Evolutionary conservation across 2,329 filamentous ascomycete species (phyloP).

Genomic region (Escovopsis sp.): DNA sequence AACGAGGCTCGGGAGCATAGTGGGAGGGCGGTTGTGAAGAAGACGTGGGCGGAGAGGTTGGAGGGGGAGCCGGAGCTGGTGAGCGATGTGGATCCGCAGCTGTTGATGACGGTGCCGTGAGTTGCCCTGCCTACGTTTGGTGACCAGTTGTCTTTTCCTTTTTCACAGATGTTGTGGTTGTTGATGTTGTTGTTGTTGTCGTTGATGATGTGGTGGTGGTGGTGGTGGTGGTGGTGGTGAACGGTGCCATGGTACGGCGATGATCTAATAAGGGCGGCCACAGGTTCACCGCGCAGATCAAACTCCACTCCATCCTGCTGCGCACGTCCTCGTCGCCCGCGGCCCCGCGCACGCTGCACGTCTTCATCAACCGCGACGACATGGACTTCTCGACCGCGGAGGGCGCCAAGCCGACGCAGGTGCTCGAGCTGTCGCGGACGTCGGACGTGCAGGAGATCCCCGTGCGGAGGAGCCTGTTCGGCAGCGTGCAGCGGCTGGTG

Average conservation of each 20-base stretch:
- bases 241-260: too few relatives aligned
- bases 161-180: too few relatives aligned
- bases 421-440: conserved; percentile 61
- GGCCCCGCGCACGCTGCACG: conserved; percentile 68
- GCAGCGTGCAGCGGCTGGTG: conserved; percentile 63
- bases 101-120: conserved; percentile 84
- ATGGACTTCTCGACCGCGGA: conserved; percentile 70
- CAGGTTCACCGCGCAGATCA: conserved; percentile 87
- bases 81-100: conserved; percentile 81
- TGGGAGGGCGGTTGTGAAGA: conserved; percentile 65
- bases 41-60: conserved; percentile 79
- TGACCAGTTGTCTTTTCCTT: neutral
- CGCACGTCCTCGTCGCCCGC: conserved; percentile 56
- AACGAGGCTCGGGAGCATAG: conserved; percentile 61
- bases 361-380: conserved; percentile 76
- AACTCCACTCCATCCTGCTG: conserved; percentile 76
- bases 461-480: conserved; percentile 78
- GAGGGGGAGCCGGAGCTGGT: conserved; percentile 56
- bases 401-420: conserved; percentile 57
- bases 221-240: too few relatives aligned
- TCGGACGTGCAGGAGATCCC: conserved; percentile 74
- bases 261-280: conserved; percentile 16
- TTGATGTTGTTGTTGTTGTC: too few relatives aligned
- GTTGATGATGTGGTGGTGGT: too few relatives aligned
- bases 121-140: conserved; percentile 18